Evolutionary conservation across 148 eudicot species (phyloP).

Genomic region (Rhododendron ovatum): DNA sequence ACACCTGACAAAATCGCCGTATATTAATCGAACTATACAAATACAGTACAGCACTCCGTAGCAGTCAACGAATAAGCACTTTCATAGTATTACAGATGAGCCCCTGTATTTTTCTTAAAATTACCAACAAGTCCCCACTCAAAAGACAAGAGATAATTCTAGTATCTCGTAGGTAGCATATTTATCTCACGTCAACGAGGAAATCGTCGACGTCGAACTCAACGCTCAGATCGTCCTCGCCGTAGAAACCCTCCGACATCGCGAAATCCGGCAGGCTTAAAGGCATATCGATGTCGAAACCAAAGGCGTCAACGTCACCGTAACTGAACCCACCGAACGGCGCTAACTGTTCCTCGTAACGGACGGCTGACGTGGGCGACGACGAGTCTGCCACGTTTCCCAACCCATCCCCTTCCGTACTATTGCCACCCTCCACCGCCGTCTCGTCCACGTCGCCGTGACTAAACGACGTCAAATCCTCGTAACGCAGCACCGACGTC

Average conservation of each 20-base stretch:
- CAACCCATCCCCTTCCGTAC: neutral
- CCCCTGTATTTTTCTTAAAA: neutral
- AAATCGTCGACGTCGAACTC: slow-evolving; percentile 16
- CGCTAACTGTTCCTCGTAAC: slow-evolving; percentile 5
- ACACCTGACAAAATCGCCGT: slow-evolving; percentile 9
- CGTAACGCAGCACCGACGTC: slow-evolving; percentile 13
- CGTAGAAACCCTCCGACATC: neutral
- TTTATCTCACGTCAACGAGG: slow-evolving; percentile 12
- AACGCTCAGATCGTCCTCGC: slow-evolving; percentile 11
- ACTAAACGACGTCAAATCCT: slow-evolving; percentile 1
- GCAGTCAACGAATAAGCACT: neutral
- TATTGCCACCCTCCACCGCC: neutral
- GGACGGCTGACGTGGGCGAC: slow-evolving; percentile 25
- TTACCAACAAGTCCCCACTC: neutral
- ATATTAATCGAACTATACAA: neutral
- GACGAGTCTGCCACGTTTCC: slow-evolving; percentile 3
- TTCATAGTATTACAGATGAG: neutral
- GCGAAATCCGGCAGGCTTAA: slow-evolving; percentile 6
- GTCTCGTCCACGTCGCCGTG: slow-evolving; percentile 8
- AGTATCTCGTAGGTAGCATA: too few species aligned
- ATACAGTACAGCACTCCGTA: neutral
- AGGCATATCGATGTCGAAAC: slow-evolving; percentile 13
- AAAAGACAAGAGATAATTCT: neutral
- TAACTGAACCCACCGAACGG: neutral
- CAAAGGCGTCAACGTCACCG: slow-evolving; percentile 12